Evolutionary conservation across 768 basidiomycete species (phyloP), one percentile per base, ranked within the genome.

Genomic region (Amanita pseudoporphyria): DNA sequence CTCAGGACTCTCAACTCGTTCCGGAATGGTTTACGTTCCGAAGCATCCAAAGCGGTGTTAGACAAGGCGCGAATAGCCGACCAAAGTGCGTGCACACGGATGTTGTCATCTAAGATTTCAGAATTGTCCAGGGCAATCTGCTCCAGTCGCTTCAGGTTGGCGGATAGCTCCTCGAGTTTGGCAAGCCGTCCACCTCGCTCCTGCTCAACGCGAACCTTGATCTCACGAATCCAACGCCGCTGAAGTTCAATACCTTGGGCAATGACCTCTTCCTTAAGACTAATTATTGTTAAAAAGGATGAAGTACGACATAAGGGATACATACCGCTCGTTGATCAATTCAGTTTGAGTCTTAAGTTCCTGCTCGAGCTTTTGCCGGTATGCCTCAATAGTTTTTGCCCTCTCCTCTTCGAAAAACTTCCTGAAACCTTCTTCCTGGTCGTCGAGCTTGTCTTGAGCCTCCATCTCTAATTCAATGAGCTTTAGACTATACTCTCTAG

Each of bases 221-320:
- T 83, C 52, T 97, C 92, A 28, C 90, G 82, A 36, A 99, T 87
- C 94, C 95, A 98, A 47, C 90, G 79, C 44, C 93, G 83, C 63
- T 98, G 96, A 19, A 98, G 81, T 67, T 98, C 96, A 59, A 99
- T 92, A 14, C 94, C 96, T 64, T 98, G 94, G 3, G 93, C 86
- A 45, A 98, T 77, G 47, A 98, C 91, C 63, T 95, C 93, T 63
- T 95, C 90, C 63, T 85, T 88, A 52, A 99, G 74, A 36, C 93
- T 96, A 58, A 16, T 51, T 9, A 52, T 28, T 21, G 47, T 39
- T 14, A 41, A 31, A 35, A 53, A 14, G 21, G 48, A 22, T 14
- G 18, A 26, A 35, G 32, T 21, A 38, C 16, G n/a, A 24, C 53
- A 32, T 22, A 14, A 7, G 35, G 30, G 30, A 7, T 30, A 47